Conservation (phyloP, 2,329 filamentous ascomycete genomes). For the Periconia macrospinosa region DNA sequence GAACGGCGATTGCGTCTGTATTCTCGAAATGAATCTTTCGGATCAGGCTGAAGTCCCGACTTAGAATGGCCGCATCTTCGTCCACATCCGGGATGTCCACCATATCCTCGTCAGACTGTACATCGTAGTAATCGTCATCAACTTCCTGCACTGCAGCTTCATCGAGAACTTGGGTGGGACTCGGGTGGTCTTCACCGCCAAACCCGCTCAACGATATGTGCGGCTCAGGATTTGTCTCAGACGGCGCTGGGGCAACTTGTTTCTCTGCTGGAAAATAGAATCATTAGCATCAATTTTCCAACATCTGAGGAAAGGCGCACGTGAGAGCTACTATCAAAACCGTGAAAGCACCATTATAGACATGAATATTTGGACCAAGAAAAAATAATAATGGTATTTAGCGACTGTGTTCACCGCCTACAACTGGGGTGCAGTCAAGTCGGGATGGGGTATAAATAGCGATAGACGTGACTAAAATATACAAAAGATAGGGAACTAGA, state of each 20-base stretch:
- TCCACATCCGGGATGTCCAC: constrained; percentile 24
- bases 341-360: constrained; percentile 1
- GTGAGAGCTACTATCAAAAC: not conserved
- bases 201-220: constrained; percentile 31
- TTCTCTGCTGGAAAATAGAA: constrained; percentile 25
- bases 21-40: constrained; percentile 40
- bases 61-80: constrained; percentile 25
- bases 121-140: constrained; percentile 55
- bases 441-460: constrained; percentile 22
- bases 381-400: constrained; percentile 12
- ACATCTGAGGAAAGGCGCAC: not conserved
- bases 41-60: constrained; percentile 40
- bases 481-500: constrained; percentile 38
- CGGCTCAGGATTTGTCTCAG: constrained; percentile 15
- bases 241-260: constrained; percentile 14
- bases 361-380: constrained; percentile 3
- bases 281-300: constrained; percentile 22
- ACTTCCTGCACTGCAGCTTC: constrained; percentile 47
- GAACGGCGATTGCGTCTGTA: constrained; percentile 38
- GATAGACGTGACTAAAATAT: constrained; percentile 36
- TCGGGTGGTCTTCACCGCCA: constrained; percentile 44
- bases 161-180: constrained; percentile 39
- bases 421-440: constrained; percentile 18
- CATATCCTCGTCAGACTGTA: constrained; percentile 49
- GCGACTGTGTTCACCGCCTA: constrained; percentile 14